These are phyloP conservation scores for Candida glucosophila DNA, from an alignment of 1,139 yeast genomes.

Conservation along the genomic window DNA sequence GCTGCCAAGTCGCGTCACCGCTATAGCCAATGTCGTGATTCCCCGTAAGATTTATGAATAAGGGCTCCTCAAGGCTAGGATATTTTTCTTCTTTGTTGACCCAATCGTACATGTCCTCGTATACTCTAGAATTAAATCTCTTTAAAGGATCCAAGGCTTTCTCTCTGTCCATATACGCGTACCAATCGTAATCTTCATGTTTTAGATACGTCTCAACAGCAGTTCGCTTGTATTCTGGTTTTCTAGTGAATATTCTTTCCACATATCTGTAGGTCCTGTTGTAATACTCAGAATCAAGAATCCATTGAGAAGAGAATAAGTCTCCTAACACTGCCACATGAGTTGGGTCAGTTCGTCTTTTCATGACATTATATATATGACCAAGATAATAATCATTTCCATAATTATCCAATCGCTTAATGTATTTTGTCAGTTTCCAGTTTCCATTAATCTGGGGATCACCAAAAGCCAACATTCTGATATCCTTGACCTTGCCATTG, in stretches of 20 bases:
- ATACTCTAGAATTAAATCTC: constrained; percentile 41
- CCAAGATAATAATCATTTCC: constrained; percentile 88
- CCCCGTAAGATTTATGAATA: constrained; percentile 78
- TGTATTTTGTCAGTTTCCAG: constrained; percentile 62
- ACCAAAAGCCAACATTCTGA: constrained; percentile 73
- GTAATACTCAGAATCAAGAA: constrained; percentile 74
- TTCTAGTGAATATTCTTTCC: constrained; percentile 53
- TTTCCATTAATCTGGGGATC: constrained; percentile 95
- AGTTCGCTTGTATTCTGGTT: constrained; percentile 37
- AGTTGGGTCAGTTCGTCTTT: constrained; percentile 54
- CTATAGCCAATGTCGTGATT: constrained; percentile 95
- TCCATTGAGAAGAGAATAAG: constrained; percentile 93
- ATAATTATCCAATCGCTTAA: constrained; percentile 69
- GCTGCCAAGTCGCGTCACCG: constrained; percentile 91
- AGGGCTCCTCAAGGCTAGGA: constrained; percentile 37
- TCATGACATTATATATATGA: constrained; percentile 67
- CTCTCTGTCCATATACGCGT: constrained; percentile 31
- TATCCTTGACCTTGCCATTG: constrained; percentile 28
- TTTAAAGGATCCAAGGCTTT: constrained; percentile 30
- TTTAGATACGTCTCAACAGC: constrained; percentile 37
- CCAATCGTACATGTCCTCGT: constrained; percentile 63
- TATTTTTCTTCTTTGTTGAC: constrained; percentile 21
- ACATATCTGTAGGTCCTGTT: constrained; percentile 68
- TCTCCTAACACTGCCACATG: constrained; percentile 92
- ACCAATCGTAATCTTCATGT: constrained; percentile 53